These are phyloP conservation scores for Trichoderma gracile DNA, from an alignment of 2,329 filamentous ascomycete species.

Conservation along the genomic window DNA sequence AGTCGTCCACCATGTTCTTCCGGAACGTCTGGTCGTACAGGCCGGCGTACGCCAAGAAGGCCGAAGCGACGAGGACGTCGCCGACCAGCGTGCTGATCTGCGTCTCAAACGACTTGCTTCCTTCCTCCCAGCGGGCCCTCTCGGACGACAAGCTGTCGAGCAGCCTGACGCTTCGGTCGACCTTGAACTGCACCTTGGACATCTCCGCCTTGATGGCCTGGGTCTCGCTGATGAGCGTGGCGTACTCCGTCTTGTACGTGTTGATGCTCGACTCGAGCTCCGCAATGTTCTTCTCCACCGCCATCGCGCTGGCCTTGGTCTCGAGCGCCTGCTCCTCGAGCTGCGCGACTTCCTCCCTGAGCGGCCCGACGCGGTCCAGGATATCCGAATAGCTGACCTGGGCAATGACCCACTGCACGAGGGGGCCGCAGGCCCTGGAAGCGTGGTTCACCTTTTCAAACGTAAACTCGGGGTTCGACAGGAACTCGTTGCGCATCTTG, in stretches of 20 bases:
- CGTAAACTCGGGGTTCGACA: conserved; percentile 93
- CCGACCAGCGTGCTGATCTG: conserved; percentile 96
- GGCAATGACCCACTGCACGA: conserved; percentile 95
- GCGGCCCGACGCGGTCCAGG: conserved; percentile 85
- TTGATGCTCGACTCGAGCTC: conserved; percentile 87
- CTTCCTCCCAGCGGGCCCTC: conserved; percentile 89
- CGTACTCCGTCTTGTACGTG: conserved; percentile 95
- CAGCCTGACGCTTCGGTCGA: conserved; percentile 90
- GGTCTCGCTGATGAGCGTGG: conserved; percentile 91
- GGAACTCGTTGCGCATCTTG: conserved; percentile 90
- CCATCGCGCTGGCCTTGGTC: conserved; percentile 90
- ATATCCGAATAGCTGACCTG: conserved; percentile 99
- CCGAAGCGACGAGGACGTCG: conserved; percentile 93
- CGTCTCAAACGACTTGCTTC: conserved; percentile 96
- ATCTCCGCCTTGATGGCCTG: conserved; percentile 97
- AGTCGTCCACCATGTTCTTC: conserved; percentile 97
- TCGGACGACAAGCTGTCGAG: conserved; percentile 95
- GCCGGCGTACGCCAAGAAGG: conserved; percentile 94
- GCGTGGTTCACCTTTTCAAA: conserved; percentile 95
- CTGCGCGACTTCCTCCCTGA: conserved; percentile 83
- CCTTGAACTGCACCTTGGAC: conserved; percentile 95
- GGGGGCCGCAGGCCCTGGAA: conserved; percentile 92
- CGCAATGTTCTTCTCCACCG: conserved; percentile 83
- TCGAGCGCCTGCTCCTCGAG: conserved; percentile 86
- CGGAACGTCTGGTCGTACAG: conserved; percentile 98